Evolutionary conservation across 805 yeast genomes (phyloP), one percentile per base, ranked within the genome.

Genomic region (Spathaspora sp.): DNA sequence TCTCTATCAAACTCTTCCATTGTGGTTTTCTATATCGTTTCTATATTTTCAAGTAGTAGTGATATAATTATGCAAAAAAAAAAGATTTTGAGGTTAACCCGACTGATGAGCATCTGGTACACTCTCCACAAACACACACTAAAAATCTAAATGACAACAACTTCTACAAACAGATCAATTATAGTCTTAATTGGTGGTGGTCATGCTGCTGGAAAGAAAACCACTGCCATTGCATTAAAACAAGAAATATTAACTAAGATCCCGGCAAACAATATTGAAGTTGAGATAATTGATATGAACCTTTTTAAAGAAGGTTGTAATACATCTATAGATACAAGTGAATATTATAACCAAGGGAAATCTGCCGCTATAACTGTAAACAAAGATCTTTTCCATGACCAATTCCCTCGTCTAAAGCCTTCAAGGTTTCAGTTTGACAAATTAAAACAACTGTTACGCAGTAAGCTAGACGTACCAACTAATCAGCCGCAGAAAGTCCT

Each of bases 101-200:
- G 7, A 35, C 17, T 35, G 40, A 35, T 35, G 40, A 35, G 16
- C 17, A 35, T 32, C 38, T n/a, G n/a, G 9, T 35, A 35, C 40
- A 16, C n/a, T n/a, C n/a, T n/a, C n/a, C n/a, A n/a, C n/a, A n/a
- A n/a, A n/a, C n/a, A 35, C 16, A 35, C 17, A 35, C 18, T 5
- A 42, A 10, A 29, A 10, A 29, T 10, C 11, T 12, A 23, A 11
- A 23, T 42, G 44, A 42, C 26, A 42, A 42, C 26, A 18, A 42
- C 44, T 42, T 42, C 18, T 26, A 23, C 46, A 3, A 46, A 44
- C 17, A 43, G 43, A 35, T 52, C 64, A 47, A 55, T 68, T 32
- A 54, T 83, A 6, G 75, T 82, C 3, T 69, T 83, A 12, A 68
- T 83, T 9, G 87, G 80, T 5, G 88, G 88, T 7, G 88, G 87